Evolutionary conservation across 257 asterid species (phyloP), one percentile per base, ranked within the genome.

Genomic region (Penstemon barbatus): DNA sequence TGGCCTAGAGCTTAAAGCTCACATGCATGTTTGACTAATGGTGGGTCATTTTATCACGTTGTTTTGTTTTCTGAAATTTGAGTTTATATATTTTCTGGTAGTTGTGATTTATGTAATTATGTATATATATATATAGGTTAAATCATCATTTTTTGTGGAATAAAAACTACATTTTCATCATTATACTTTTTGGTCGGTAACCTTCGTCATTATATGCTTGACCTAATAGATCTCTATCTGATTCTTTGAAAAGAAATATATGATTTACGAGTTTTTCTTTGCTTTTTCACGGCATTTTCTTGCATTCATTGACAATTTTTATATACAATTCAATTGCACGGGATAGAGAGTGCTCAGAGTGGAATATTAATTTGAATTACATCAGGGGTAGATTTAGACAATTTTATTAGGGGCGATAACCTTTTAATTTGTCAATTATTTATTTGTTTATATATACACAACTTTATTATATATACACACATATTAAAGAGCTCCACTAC

Each of bases 1-100:
- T 51, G 69, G 71, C 67, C 13, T 69, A 44, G 65, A 42, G 63
- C 70, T 73, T 18, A 55, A 43, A 75, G 71, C 68, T 75, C 85
- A 77, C 87, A 80, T 80, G 87, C 80, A 41, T 25, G 33, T 25
- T 25, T 1, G 33, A 25, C 33, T 25, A 25, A 71, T 62, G 41
- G 83, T 80, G 85, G 87, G 83, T 71, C 85, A 68, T 77, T 77
- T 75, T 57, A 39, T 77, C 79, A 77, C 71, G 78, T 80, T 25
- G 33, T 25, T 73, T 50, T 71, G 41, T n/a, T 57, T 61, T 60
- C 33, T 25, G 33, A 25, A 25, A 1, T 25, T 25, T 25, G 2
- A 25, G 2, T 25, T 25, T 70, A 67, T 60, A 71, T 63, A 25
- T 25, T 25, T 25, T 25, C 33, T 25, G 33, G 33, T 25, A 25